Evolutionary conservation across 2,329 filamentous ascomycete genomes (phyloP).

Genomic region (Ophiosphaerella korrae): DNA sequence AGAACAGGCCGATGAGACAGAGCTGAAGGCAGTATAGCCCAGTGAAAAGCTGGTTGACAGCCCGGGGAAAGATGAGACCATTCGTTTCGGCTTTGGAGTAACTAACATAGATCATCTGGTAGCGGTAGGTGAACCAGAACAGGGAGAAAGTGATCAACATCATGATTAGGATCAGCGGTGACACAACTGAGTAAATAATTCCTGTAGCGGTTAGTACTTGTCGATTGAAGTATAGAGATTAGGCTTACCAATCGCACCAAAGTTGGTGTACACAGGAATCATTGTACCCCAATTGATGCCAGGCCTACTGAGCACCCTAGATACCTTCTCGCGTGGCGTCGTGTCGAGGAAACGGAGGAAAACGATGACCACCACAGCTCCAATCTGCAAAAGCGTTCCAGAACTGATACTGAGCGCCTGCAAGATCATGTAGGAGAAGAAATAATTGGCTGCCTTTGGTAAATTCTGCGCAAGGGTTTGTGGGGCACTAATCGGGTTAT

Average conservation of each 20-base stretch:
- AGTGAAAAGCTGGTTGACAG: slow-evolving; percentile 94
- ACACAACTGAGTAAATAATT: slow-evolving; percentile 84
- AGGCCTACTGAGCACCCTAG: slow-evolving; percentile 76
- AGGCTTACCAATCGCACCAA: slow-evolving; percentile 79
- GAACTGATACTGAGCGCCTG: slow-evolving; percentile 91
- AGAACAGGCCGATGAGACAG: slow-evolving; percentile 86
- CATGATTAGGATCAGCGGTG: slow-evolving; percentile 90
- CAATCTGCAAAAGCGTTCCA: slow-evolving; percentile 82
- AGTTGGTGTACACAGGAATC: slow-evolving; percentile 96
- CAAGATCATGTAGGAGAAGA: slow-evolving; percentile 97
- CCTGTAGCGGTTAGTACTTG: slow-evolving; percentile 44
- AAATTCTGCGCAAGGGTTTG: slow-evolving; percentile 76
- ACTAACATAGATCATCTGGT: slow-evolving; percentile 93
- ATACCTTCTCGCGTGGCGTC: slow-evolving; percentile 83
- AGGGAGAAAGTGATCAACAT: slow-evolving; percentile 89
- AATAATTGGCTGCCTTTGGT: slow-evolving; percentile 90
- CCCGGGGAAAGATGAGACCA: slow-evolving; percentile 86
- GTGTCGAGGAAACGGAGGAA: slow-evolving; percentile 81
- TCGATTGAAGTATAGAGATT: neutral
- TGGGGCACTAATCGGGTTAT: slow-evolving; percentile 71
- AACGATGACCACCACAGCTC: slow-evolving; percentile 77
- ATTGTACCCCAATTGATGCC: slow-evolving; percentile 88
- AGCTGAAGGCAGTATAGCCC: slow-evolving; percentile 95
- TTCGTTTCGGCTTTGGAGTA: slow-evolving; percentile 90
- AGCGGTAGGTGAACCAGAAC: slow-evolving; percentile 94